phyloP scores from a whole-genome alignment of 805 yeast species.

The Barnettozyma wickerhamii region DNA sequence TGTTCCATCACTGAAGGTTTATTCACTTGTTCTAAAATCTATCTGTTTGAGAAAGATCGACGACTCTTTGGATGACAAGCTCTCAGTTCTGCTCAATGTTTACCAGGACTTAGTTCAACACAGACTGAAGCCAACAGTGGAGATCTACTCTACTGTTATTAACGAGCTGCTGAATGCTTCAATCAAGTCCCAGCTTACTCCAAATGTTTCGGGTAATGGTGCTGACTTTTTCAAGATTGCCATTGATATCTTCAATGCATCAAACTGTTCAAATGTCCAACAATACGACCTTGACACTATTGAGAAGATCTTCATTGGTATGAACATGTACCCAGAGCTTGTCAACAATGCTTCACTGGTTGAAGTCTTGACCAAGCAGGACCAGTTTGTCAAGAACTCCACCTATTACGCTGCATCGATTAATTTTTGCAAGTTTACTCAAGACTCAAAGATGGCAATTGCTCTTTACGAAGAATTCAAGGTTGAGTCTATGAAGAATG shows the following conservation, averaged over 20 bases:
- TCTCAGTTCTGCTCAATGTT: constrained; percentile 59
- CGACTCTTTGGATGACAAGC: constrained; percentile 51
- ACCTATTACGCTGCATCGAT: constrained; percentile 37
- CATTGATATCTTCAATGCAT: constrained; percentile 41
- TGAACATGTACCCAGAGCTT: constrained; percentile 35
- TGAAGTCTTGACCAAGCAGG: constrained; percentile 27
- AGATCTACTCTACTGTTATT: constrained; percentile 51
- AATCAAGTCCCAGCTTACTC: constrained; percentile 33
- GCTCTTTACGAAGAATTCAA: constrained; percentile 37
- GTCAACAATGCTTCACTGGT: constrained; percentile 30
- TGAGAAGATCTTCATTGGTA: constrained; percentile 43
- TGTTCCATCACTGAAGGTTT: constrained; percentile 48
- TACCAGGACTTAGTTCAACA: constrained; percentile 61
- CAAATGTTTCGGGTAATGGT: constrained; percentile 35
- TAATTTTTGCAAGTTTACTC: constrained; percentile 34
- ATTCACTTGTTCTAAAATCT: constrained; percentile 52
- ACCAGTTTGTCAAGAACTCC: constrained; percentile 23
- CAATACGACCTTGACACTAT: constrained; percentile 41
- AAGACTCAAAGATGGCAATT: constrained; percentile 36
- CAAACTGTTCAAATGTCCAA: constrained; percentile 35
- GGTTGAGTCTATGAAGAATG: constrained; percentile 10
- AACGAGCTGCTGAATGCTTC: constrained; percentile 48
- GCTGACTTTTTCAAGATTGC: constrained; percentile 46
- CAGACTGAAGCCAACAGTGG: constrained; percentile 49
- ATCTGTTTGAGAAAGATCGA: constrained; percentile 47